A percentile compares a stretch with the other conserved stretches of the same genome.
phyloP scores from a whole-genome alignment of 2,329 filamentous ascomycete genomes.

The Ustulina deusta region DNA sequence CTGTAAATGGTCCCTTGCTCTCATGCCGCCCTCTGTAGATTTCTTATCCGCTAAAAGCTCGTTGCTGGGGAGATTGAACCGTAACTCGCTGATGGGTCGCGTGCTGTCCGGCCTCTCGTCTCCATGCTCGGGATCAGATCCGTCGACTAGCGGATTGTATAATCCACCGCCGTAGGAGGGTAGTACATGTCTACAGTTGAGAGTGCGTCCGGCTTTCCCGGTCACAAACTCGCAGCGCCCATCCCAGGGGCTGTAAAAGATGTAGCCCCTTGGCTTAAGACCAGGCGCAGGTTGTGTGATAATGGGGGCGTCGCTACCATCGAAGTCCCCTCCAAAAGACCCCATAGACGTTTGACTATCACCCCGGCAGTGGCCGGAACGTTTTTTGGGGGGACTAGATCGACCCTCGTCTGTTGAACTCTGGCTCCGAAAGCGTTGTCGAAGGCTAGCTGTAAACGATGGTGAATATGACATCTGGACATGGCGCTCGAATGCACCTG shows the following conservation, averaged over 20 bases:
- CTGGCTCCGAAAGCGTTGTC: constrained; percentile 58
- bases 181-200: constrained; percentile 81
- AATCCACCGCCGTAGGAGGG: constrained; percentile 55
- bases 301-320: constrained; percentile 47
- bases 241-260: constrained; percentile 88
- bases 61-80: constrained; percentile 84
- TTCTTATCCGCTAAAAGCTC: constrained; percentile 58
- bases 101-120: constrained; percentile 45
- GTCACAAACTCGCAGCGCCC: constrained; percentile 88
- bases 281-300: constrained; percentile 60
- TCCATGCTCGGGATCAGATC: constrained; percentile 51
- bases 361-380: constrained; percentile 48
- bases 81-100: constrained; percentile 78
- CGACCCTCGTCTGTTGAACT: constrained; percentile 49
- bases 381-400: constrained; percentile 46
- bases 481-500: constrained; percentile 62
- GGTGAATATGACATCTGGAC: constrained; percentile 69
- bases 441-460: constrained; percentile 61
- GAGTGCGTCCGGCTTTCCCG: constrained; percentile 77
- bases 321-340: constrained; percentile 50
- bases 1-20: constrained; percentile 56
- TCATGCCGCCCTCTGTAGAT: constrained; percentile 53
- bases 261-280: constrained; percentile 73
- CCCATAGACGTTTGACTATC: constrained; percentile 53
- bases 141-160: constrained; percentile 60